These are phyloP conservation scores for Nicotiana noctiflora DNA, from an alignment of 257 asterid genomes.

Conservation along the genomic window DNA sequence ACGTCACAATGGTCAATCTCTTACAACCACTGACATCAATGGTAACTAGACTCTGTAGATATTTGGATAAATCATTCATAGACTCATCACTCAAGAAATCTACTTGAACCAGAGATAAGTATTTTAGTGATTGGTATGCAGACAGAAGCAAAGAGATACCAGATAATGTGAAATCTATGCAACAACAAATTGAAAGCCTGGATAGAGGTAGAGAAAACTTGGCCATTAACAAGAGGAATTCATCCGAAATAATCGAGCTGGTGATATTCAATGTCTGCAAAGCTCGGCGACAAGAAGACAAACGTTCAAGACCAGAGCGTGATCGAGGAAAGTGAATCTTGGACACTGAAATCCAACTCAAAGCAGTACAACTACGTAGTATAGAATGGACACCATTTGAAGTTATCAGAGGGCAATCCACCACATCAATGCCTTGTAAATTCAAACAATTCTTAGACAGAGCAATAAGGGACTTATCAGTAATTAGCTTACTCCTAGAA, in stretches of 20 bases:
- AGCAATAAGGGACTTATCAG: conserved; percentile 10
- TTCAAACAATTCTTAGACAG: conserved; percentile 4
- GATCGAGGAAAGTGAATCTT: not conserved
- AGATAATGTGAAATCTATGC: not conserved
- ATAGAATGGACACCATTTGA: not conserved
- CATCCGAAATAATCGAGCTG: not conserved
- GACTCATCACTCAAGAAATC: not conserved
- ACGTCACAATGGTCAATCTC: not conserved
- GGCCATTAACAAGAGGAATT: not conserved
- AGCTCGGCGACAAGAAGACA: not conserved
- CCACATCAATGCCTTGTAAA: not conserved
- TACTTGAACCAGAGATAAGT: not conserved
- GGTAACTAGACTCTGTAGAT: not conserved
- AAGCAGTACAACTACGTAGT: not conserved
- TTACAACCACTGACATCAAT: not conserved
- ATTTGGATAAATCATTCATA: not conserved
- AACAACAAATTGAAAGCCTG: not conserved
- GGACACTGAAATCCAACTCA: not conserved
- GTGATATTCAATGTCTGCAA: not conserved
- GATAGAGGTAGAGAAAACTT: not conserved
- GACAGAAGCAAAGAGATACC: conserved; percentile 2
- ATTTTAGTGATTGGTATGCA: not conserved
- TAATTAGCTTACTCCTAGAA: conserved; percentile 9
- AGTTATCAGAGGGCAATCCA: conserved; percentile 7
- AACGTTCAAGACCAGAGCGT: not conserved